phyloP scores from a whole-genome alignment of 768 basidiomycete species.

The Leccinum arenicola region DNA sequence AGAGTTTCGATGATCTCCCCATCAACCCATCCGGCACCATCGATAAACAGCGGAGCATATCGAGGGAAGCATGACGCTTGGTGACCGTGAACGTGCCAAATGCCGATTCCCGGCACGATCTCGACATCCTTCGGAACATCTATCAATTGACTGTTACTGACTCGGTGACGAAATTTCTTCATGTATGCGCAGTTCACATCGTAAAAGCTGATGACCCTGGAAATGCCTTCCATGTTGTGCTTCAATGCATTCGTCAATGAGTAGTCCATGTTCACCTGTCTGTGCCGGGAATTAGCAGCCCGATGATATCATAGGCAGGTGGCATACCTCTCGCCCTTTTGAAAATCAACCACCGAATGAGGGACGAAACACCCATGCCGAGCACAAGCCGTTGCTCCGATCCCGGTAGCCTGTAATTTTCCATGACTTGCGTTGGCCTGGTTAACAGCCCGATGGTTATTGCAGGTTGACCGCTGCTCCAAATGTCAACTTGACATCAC shows the following conservation, averaged over 20 bases:
- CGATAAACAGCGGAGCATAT: neutral
- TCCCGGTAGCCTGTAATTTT: neutral
- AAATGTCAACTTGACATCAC: neutral
- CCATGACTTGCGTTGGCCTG: neutral
- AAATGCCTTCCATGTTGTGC: neutral
- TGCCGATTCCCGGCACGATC: conserved; percentile 17
- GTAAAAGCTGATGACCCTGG: neutral
- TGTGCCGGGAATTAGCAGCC: neutral
- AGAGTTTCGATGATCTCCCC: conserved; percentile 2
- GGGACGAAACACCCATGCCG: conserved; percentile 20
- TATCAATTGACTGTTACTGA: neutral
- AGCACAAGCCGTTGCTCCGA: neutral
- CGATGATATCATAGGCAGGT: neutral
- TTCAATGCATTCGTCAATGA: neutral
- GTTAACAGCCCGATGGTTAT: conserved; percentile 2
- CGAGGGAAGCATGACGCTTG: conserved; percentile 19
- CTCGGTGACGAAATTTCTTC: neutral
- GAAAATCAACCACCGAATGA: conserved; percentile 31
- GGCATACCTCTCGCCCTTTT: conserved; percentile 19
- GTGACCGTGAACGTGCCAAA: conserved; percentile 29
- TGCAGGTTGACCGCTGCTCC: neutral
- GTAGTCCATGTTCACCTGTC: conserved; percentile 16
- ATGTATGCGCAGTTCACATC: conserved; percentile 11
- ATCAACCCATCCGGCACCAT: neutral
- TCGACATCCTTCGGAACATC: neutral